Base-by-base conservation (phyloP, 257 asterid genomes). In the Gynochthodes officinalis region DNA sequence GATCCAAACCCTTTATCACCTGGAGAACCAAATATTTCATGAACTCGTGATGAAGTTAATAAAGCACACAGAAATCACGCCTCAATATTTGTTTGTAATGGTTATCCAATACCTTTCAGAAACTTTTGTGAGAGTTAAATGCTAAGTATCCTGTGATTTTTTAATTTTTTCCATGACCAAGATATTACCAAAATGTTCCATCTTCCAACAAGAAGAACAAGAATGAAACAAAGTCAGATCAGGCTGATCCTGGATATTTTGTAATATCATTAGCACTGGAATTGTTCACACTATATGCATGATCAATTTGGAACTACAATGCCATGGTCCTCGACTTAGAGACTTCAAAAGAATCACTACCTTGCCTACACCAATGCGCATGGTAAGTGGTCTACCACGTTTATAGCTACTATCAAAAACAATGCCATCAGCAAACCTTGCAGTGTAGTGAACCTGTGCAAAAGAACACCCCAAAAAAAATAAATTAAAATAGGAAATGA, bases 321-420 rank as follows among this genome's bases (percentile, higher is more conserved):
- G 8, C 43, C 18, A 18, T 10, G 46, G 37, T 57, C 13, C 16
- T 11, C 19, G 57, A 50, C 57, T 59, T 57, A 37, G 23, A 13
- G 53, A 54, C 7, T 35, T 67, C 50, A 10, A 52, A 27, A 64
- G 72, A 70, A 42, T 4, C 25, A 76, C 54, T 72, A 92, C 97
- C 96, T 92, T 92, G 76, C 97, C 96, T 48, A 84, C 76, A 60
- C 97, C 97, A 40, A 92, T 87, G 71, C 97, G 97, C 97, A 92
- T 90, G 23, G 97, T 92, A 28, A 92, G 96, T 32, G 93, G 87
- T 73, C 98, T 85, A 16, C 80, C 97, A 27, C 97, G 96, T 80
- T 92, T 90, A 55, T 84, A 92, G 72, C 91, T 86, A 74, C 98
- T 92, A 67, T 90, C 97, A 28, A 92, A 92, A 61, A 92, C 96